Percentiles rank a stretch among this genome's conserved stretches.
Conservation (phyloP, 768 basidiomycete genomes). For the Hygrophoropsis aurantiaca region DNA sequence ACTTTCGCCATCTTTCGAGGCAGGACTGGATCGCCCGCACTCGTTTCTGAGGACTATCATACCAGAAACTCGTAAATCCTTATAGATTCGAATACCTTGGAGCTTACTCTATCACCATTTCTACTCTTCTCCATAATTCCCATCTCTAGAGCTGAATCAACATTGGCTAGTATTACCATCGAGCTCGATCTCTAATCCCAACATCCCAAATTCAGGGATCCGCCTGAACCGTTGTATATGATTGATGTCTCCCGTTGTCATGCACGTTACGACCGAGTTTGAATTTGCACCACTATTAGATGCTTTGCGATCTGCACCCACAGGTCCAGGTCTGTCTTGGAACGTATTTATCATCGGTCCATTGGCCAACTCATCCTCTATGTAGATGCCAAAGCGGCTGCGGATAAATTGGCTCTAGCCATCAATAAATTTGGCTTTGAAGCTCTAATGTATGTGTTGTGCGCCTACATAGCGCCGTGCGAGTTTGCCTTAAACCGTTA, state of each 20-base stretch:
- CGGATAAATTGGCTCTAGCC: conserved; percentile 75
- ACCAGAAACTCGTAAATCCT: conserved; percentile 1
- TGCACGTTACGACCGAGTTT: conserved; percentile 41
- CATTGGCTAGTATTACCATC: conserved; percentile 5
- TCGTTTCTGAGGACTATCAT: not conserved
- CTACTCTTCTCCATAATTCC: conserved; percentile 2
- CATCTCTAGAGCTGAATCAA: conserved; percentile 19
- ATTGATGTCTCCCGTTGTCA: conserved; percentile 57
- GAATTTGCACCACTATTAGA: conserved; percentile 45
- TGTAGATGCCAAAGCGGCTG: conserved; percentile 82
- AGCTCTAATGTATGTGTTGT: conserved; percentile 52
- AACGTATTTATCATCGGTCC: conserved; percentile 1
- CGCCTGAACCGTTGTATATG: conserved; percentile 3
- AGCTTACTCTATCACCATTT: conserved; percentile 3
- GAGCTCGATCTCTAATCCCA: conserved; percentile 10
- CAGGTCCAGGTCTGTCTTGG: conserved; percentile 55
- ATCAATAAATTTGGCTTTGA: conserved; percentile 63
- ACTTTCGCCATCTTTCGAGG: not conserved
- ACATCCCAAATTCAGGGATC: conserved; percentile 18
- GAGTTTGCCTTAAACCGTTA: too few relatives aligned
- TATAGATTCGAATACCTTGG: not conserved
- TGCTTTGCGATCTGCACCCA: conserved; percentile 56
- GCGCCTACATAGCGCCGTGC: too few relatives aligned
- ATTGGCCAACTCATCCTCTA: conserved; percentile 6
- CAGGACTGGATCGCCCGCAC: not conserved